These are phyloP conservation scores for Isabelozyma heimii DNA, from an alignment of 805 yeast genomes.

Conservation along the genomic window DNA sequence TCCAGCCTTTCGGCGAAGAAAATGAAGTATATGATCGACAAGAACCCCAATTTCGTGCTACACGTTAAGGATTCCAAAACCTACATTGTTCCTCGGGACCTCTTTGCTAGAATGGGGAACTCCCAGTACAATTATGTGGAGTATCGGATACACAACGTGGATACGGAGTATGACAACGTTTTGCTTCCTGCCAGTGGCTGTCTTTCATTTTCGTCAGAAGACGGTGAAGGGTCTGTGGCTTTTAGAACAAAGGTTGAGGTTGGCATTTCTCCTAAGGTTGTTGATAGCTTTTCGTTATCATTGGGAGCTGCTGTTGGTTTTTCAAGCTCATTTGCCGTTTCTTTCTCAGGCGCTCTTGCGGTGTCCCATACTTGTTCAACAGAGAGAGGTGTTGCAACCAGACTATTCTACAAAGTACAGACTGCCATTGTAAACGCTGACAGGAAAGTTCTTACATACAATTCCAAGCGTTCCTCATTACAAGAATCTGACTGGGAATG, in stretches of 20 bases:
- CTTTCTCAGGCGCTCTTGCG: conserved; percentile 6
- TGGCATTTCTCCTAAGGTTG: conserved; percentile 2
- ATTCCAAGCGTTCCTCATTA: conserved; percentile 1
- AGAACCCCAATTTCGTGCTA: conserved; percentile 9
- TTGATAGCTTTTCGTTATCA: conserved; percentile 1
- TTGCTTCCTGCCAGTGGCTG: conserved; percentile 13
- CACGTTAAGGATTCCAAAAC: conserved; percentile 15
- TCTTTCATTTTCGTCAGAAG: conserved; percentile 4
- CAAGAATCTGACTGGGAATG: conserved; percentile 5
- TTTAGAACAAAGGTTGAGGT: conserved; percentile 4
- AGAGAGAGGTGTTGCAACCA: conserved; percentile 9
- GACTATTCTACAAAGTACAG: conserved; percentile 14
- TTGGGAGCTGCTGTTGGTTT: conserved; percentile 5
- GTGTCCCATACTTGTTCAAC: conserved; percentile 16
- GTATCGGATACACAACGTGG: conserved; percentile 3
- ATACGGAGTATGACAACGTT: conserved; percentile 1
- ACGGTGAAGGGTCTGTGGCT: conserved; percentile 8
- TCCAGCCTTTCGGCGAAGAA: conserved; percentile 7
- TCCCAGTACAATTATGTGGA: not conserved
- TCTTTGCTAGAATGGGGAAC: not conserved
- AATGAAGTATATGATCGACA: conserved; percentile 8
- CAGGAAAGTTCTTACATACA: conserved; percentile 7
- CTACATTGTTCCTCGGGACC: conserved; percentile 11
- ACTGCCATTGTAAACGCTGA: conserved; percentile 7
- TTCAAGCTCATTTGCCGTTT: conserved; percentile 1